phyloP scores from a whole-genome alignment of 345 rosid species.

The Clarkia xantiana region DNA sequence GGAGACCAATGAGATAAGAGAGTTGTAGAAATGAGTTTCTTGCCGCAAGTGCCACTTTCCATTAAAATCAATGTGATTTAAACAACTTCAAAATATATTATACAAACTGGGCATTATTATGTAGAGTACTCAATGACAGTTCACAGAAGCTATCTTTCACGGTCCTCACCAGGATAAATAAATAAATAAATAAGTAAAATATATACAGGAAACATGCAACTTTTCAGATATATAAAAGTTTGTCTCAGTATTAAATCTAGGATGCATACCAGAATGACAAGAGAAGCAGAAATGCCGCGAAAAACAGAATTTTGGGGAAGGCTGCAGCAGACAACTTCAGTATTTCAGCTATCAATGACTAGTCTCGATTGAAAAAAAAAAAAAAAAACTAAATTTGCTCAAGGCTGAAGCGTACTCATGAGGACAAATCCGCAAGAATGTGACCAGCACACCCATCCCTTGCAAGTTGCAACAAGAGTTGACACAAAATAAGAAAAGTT shows the following conservation, averaged over 20 bases:
- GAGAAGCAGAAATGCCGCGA: slow-evolving; percentile 52
- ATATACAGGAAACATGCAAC: neutral
- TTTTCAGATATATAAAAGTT: neutral
- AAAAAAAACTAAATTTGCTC: neutral
- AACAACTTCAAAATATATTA: too few relatives aligned
- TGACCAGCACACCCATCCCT: slow-evolving; percentile 46
- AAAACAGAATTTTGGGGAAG: slow-evolving; percentile 38
- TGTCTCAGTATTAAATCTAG: neutral
- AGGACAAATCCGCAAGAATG: slow-evolving; percentile 45
- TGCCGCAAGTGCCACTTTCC: too few relatives aligned
- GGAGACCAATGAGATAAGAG: too few relatives aligned
- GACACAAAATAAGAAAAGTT: slow-evolving; percentile 31
- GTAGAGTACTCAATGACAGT: too few relatives aligned
- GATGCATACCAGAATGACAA: slow-evolving; percentile 51
- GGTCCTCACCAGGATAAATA: neutral
- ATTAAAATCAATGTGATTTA: too few relatives aligned
- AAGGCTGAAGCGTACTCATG: slow-evolving; percentile 33
- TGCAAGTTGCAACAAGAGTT: slow-evolving; percentile 34
- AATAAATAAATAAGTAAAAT: neutral
- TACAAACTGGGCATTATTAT: too few relatives aligned
- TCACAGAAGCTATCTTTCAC: too few relatives aligned
- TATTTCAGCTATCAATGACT: slow-evolving; percentile 8
- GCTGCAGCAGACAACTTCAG: slow-evolving; percentile 27
- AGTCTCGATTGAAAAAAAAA: neutral
- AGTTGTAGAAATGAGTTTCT: too few relatives aligned